A percentile compares a stretch with the other conserved stretches of the same genome.
Conservation (phyloP, 495 filamentous ascomycete species). For the Parachaetomium inaequale region DNA sequence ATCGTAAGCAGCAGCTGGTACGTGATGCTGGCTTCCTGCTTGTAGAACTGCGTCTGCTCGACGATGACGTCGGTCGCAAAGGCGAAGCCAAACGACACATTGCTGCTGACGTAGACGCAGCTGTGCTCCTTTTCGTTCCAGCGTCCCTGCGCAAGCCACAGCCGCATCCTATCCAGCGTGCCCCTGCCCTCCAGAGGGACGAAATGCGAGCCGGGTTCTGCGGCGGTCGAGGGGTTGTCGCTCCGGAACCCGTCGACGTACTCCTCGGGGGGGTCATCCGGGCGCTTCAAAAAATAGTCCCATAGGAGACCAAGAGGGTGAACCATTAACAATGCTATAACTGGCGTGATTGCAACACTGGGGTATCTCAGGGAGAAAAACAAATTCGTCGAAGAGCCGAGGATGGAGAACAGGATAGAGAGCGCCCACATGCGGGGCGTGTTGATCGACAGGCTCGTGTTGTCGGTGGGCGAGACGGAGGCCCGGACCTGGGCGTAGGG, state of each 20-base stretch:
- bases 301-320: slow-evolving; percentile 76
- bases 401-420: slow-evolving; percentile 70
- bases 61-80: slow-evolving; percentile 84
- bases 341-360: slow-evolving; percentile 78
- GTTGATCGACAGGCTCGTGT: slow-evolving; percentile 71
- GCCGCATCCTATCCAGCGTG: slow-evolving; percentile 46
- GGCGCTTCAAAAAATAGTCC: slow-evolving; percentile 64
- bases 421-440: slow-evolving; percentile 84
- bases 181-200: slow-evolving; percentile 27
- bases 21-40: slow-evolving; percentile 66
- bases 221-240: slow-evolving; percentile 20
- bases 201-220: slow-evolving; percentile 8
- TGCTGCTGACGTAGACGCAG: slow-evolving; percentile 84
- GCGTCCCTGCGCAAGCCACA: slow-evolving; percentile 73
- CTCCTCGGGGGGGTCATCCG: slow-evolving; percentile 57
- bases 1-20: slow-evolving; percentile 79
- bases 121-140: slow-evolving; percentile 89
- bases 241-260: slow-evolving; percentile 53
- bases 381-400: slow-evolving; percentile 78
- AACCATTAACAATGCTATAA: slow-evolving; percentile 76
- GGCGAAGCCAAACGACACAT: slow-evolving; percentile 86
- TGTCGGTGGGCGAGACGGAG: slow-evolving; percentile 69
- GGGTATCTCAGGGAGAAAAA: slow-evolving; percentile 84
- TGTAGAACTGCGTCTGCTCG: slow-evolving; percentile 82
- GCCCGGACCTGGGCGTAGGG: slow-evolving; percentile 73